A percentile compares a stretch with the other conserved stretches of the same genome.
These are phyloP conservation scores for Saccharomycopsis sp. DNA, from an alignment of 805 yeast genomes.

Conservation along the genomic window DNA sequence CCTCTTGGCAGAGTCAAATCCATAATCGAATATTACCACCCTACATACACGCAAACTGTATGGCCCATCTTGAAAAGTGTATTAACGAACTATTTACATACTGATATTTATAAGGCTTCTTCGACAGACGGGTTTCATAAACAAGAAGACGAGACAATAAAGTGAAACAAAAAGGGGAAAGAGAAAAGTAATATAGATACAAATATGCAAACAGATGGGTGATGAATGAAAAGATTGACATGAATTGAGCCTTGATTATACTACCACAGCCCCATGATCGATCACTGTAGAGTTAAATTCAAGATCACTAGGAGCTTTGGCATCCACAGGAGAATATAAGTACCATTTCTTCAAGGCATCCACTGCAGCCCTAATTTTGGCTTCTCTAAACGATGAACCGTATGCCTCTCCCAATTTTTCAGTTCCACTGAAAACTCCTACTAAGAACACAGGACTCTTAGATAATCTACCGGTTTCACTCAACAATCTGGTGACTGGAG, in stretches of 20 bases:
- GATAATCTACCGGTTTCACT: conserved; percentile 93
- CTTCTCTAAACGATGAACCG: conserved; percentile 85
- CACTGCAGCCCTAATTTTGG: conserved; percentile 86
- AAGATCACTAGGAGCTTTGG: conserved; percentile 55
- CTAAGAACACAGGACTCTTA: conserved; percentile 77
- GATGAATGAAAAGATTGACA: background rate
- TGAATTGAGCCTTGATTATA: conserved; percentile 23
- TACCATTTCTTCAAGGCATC: conserved; percentile 89
- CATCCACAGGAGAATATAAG: conserved; percentile 73
- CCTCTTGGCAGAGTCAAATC: too few species aligned
- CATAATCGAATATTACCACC: too few species aligned
- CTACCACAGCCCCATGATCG: conserved; percentile 41
- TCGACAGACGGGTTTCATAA: background rate
- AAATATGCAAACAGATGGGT: background rate
- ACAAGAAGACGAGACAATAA: background rate
- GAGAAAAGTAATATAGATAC: background rate
- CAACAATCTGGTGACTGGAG: conserved; percentile 74
- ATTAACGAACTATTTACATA: background rate
- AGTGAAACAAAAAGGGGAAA: background rate
- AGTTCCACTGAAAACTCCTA: conserved; percentile 83
- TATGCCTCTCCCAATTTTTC: conserved; percentile 89
- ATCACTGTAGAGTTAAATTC: conserved; percentile 31
- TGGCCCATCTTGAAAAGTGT: background rate
- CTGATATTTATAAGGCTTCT: background rate
- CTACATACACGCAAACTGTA: too few species aligned